Percentiles rank a stretch among this genome's conserved stretches.
These are phyloP conservation scores for Limtongia smithiae DNA, from an alignment of 805 yeast genomes.

Conservation along the genomic window DNA sequence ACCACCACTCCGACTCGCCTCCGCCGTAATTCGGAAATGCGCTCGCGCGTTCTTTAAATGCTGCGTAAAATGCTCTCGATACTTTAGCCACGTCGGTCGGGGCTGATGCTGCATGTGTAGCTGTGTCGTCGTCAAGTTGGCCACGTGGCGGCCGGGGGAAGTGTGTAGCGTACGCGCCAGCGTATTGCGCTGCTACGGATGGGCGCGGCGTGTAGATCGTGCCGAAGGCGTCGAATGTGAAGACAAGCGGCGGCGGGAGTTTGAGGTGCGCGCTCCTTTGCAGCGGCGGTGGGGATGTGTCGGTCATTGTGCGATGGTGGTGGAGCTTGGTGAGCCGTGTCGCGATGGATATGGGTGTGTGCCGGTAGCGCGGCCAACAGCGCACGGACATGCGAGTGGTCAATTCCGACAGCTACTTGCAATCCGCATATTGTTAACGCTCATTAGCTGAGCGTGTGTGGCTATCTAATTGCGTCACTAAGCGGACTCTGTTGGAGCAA, in stretches of 20 bases:
- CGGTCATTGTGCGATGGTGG: not conserved
- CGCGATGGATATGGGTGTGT: not conserved
- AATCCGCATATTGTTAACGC: too few relatives aligned
- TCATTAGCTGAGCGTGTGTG: too few relatives aligned
- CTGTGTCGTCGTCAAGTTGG: not conserved
- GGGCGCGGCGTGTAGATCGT: slow-evolving; percentile 24
- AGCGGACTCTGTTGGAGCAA: too few relatives aligned
- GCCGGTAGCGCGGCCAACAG: too few relatives aligned
- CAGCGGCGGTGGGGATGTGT: not conserved
- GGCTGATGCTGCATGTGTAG: not conserved
- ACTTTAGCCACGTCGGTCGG: not conserved
- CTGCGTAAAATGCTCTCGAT: slow-evolving; percentile 1
- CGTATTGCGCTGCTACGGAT: slow-evolving; percentile 18
- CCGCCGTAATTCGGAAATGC: slow-evolving; percentile 23
- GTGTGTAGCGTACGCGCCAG: slow-evolving; percentile 2
- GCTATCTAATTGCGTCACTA: too few relatives aligned
- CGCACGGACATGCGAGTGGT: too few relatives aligned
- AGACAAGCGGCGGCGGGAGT: slow-evolving; percentile 15
- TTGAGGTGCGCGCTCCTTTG: not conserved
- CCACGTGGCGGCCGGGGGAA: slow-evolving; percentile 8
- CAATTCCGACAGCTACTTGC: too few relatives aligned
- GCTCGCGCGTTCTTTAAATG: slow-evolving; percentile 6
- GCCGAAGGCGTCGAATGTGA: slow-evolving; percentile 26
- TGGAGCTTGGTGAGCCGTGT: not conserved
- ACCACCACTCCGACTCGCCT: slow-evolving; percentile 25